Evolutionary conservation across 139 green algal species (phyloP).

Genomic region (Chlorella sp.): DNA sequence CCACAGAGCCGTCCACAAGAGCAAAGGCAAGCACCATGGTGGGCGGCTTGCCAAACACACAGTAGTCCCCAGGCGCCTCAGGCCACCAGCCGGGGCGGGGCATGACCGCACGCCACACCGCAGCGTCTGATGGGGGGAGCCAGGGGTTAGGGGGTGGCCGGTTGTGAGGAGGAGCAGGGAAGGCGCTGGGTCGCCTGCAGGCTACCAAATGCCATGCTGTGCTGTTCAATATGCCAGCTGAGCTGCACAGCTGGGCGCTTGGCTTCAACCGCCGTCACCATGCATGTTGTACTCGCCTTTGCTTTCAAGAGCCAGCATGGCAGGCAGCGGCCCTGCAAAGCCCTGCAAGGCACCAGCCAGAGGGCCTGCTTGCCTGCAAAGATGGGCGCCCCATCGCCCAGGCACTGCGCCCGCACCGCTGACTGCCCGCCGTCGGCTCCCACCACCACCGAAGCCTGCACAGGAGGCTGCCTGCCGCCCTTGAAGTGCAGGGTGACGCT

Average conservation of each 20-base stretch:
- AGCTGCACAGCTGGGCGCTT: too few relatives aligned
- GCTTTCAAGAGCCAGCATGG: too few relatives aligned
- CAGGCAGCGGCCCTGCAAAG: not conserved
- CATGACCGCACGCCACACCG: slow-evolving; percentile 21
- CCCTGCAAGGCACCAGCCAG: not conserved
- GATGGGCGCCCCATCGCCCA: slow-evolving; percentile 14
- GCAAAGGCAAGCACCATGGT: not conserved
- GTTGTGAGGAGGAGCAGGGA: too few relatives aligned
- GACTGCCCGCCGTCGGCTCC: slow-evolving; percentile 31
- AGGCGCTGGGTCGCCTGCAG: too few relatives aligned
- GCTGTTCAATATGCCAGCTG: too few relatives aligned
- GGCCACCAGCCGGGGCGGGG: slow-evolving; percentile 3
- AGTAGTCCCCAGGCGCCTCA: not conserved
- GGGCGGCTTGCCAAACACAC: not conserved
- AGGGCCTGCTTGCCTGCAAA: slow-evolving; percentile 15
- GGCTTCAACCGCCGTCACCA: too few relatives aligned
- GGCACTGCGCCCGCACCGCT: not conserved
- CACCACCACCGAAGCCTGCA: slow-evolving; percentile 11
- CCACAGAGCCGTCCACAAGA: not conserved
- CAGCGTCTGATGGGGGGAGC: not conserved
- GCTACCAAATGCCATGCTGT: too few relatives aligned
- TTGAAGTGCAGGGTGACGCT: slow-evolving; percentile 14
- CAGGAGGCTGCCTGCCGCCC: not conserved
- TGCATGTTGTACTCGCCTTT: too few relatives aligned
- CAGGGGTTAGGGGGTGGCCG: too few relatives aligned